Base-by-base conservation (phyloP, 2,329 filamentous ascomycete genomes). In the Lasiodiplodia sp. region DNA sequence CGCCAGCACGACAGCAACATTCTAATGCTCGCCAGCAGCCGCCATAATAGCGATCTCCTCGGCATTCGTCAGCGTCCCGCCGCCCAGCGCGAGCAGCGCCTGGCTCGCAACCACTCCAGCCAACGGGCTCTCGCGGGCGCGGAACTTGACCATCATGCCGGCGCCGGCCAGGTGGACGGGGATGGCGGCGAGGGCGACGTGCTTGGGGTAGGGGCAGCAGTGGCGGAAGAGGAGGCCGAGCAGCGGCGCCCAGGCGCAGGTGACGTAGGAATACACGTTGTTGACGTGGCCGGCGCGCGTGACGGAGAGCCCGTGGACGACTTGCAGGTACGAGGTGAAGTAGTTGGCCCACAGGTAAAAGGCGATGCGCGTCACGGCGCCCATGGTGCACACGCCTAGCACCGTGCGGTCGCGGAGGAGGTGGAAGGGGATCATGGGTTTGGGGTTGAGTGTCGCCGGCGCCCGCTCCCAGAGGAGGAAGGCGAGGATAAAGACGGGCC, bases 331-430 rank as follows among this genome's bases (percentile, higher is more conserved):
- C 3, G 76, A 77, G 14, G 72, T 72, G 71, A 76, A 78, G 71
- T 77, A 78, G 60, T 57, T 70, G 66, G 72, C 70, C 80, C 80
- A 82, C 72, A 74, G 75, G 70, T 76, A 77, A 68, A 71, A 65
- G 28, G 40, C 44, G 21, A 40, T 75, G 65, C 70, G 70, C 65
- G 76, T 75, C 23, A 14, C 72, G 8, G 49, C 49, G 47, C 83
- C 80, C 1, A 87, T 75, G 6, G 85, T 67, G 68, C 83, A 87
- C 2, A 86, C 84, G 3, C 86, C 85, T 7, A 86, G 70, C 14
- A 87, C 82, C 23, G 85, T 86, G n/a, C 81, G 80, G 49, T 85
- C 78, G 65, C 76, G 80, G 67, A 87, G 80, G 34, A 86, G 77
- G 21, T 82, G 73, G 79, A 79, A 86, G 0, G 81, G 78, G 2